phyloP scores from a whole-genome alignment of 2,329 filamentous ascomycete genomes.

The Apiospora malaysiana region DNA sequence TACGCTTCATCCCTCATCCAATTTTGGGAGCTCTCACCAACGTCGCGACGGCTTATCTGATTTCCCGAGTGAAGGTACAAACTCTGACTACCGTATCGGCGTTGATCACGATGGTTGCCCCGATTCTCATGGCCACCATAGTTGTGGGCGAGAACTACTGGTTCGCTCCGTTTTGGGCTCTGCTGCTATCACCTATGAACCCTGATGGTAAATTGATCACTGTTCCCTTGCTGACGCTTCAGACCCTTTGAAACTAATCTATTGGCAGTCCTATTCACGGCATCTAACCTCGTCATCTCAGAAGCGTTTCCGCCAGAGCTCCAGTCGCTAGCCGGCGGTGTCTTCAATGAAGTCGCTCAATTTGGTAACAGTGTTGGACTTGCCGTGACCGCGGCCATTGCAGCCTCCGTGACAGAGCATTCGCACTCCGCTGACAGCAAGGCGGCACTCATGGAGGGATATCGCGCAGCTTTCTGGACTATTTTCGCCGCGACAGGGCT shows the following conservation, averaged over 20 bases:
- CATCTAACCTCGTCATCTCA: conserved; percentile 59
- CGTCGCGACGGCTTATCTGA: conserved; percentile 48
- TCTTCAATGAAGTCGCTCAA: conserved; percentile 64
- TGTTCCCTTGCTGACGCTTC: too few species aligned
- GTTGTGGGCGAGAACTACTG: conserved; percentile 56
- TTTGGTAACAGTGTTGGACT: conserved; percentile 62
- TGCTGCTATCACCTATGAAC: conserved; percentile 47
- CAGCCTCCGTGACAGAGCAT: conserved; percentile 50
- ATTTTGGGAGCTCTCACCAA: conserved; percentile 48
- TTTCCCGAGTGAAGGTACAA: conserved; percentile 45
- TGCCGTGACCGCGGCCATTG: conserved; percentile 56
- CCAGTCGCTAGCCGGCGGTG: conserved; percentile 63
- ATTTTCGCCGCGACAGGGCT: conserved; percentile 51
- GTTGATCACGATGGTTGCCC: conserved; percentile 50
- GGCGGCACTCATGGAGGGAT: conserved; percentile 53
- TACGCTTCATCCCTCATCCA: conserved; percentile 42
- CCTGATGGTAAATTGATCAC: too few species aligned
- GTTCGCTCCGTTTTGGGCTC: conserved; percentile 51
- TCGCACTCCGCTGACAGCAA: conserved; percentile 29
- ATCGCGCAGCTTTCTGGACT: conserved; percentile 59
- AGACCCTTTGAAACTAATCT: too few species aligned
- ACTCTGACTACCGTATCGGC: conserved; percentile 47
- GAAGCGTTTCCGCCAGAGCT: conserved; percentile 59
- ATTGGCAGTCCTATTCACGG: conserved; percentile 57
- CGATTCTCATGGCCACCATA: conserved; percentile 61